Percentiles rank a stretch among this genome's conserved stretches.
These are phyloP conservation scores for Candida ulmi DNA, from an alignment of 805 yeast genomes.

Conservation along the genomic window DNA sequence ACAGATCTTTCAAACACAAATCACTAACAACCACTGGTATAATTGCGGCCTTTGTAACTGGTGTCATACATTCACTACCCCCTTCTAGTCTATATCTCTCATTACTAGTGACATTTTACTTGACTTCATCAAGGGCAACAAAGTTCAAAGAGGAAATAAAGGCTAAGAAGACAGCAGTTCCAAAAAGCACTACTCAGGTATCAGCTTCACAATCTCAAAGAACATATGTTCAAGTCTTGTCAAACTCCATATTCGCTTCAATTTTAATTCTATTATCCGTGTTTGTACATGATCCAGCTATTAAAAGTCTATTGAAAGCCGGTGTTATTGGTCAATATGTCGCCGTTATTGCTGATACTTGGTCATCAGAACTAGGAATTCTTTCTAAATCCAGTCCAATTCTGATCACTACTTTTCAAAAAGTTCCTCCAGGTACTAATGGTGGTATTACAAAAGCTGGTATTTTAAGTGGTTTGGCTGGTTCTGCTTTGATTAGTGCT, in stretches of 20 bases:
- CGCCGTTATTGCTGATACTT: constrained; percentile 41
- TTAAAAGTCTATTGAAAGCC: constrained; percentile 14
- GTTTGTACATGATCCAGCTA: constrained; percentile 4
- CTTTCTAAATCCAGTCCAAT: constrained; percentile 31
- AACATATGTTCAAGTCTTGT: constrained; percentile 35
- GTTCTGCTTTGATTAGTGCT: constrained; percentile 29
- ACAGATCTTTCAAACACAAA: constrained; percentile 27
- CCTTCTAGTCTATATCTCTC: constrained; percentile 28
- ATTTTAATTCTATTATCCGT: constrained; percentile 25
- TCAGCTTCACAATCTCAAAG: constrained; percentile 27
- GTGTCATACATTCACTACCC: constrained; percentile 34
- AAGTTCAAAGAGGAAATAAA: constrained; percentile 33
- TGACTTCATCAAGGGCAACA: constrained; percentile 34
- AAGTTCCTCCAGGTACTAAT: constrained; percentile 42
- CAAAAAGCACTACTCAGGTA: not conserved
- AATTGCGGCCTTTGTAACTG: constrained; percentile 30
- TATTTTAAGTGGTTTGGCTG: constrained; percentile 29
- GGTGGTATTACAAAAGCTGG: constrained; percentile 39
- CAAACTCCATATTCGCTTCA: constrained; percentile 35
- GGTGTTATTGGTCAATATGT: constrained; percentile 32
- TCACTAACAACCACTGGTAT: constrained; percentile 34
- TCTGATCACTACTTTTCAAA: constrained; percentile 33
- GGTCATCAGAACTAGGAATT: constrained; percentile 43
- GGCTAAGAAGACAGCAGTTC: constrained; percentile 24
- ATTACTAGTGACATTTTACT: constrained; percentile 30